Percentiles rank a stretch among this genome's conserved stretches.
Conservation (phyloP, 2,329 filamentous ascomycete species). For the Penicillium griseofulvum region DNA sequence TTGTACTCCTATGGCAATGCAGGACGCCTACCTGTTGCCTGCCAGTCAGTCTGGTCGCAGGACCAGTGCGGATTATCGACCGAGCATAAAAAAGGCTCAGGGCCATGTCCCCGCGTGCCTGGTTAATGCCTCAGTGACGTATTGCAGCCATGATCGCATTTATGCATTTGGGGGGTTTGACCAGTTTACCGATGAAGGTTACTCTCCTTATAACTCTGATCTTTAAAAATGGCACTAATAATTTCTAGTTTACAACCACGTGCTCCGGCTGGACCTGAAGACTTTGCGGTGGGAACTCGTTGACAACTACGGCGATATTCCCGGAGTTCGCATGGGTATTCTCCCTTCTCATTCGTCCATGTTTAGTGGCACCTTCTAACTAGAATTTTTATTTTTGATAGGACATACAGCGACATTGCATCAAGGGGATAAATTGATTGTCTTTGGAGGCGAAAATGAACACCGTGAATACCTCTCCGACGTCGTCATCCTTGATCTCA, state of each 20-base stretch:
- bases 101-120: constrained; percentile 86
- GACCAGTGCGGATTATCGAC: constrained; percentile 70
- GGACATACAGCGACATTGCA: constrained; percentile 94
- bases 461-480: constrained; percentile 94
- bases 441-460: constrained; percentile 97
- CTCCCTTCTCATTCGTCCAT: neutral
- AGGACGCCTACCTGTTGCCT: constrained; percentile 86
- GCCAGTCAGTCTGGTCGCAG: constrained; percentile 69
- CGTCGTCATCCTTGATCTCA: constrained; percentile 91
- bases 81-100: constrained; percentile 74
- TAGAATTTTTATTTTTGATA: constrained; percentile 36
- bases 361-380: neutral
- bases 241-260: constrained; percentile 82
- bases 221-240: constrained; percentile 4
- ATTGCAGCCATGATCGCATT: constrained; percentile 94
- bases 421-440: constrained; percentile 89
- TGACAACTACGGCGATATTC: constrained; percentile 98
- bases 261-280: constrained; percentile 80
- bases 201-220: neutral
- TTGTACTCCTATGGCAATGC: constrained; percentile 46
- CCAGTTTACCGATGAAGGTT: constrained; percentile 92
- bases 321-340: constrained; percentile 90
- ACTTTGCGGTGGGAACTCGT: constrained; percentile 92
- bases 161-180: constrained; percentile 98
- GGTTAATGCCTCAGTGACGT: constrained; percentile 98